phyloP scores from a whole-genome alignment of 441 rosid genomes.

The Macaranga tanarius region DNA sequence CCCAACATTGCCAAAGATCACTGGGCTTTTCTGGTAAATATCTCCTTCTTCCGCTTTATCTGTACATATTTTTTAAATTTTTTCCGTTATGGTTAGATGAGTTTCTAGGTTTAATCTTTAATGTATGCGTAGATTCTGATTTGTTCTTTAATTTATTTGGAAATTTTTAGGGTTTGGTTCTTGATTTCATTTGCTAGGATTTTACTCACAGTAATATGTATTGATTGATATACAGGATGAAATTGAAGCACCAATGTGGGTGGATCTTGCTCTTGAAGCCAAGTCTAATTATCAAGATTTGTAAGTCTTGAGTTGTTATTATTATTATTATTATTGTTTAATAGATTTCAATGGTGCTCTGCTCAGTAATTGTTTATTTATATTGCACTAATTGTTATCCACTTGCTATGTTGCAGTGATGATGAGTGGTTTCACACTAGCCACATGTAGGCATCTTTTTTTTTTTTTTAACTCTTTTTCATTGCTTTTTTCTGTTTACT shows the following conservation, averaged over 20 bases:
- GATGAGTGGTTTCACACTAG: slow-evolving; percentile 50
- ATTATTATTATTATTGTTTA: background rate
- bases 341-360: background rate
- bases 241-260: slow-evolving; percentile 78
- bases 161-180: too few relatives aligned
- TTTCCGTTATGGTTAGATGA: too few relatives aligned
- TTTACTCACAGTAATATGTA: too few relatives aligned
- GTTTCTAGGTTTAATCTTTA: too few relatives aligned
- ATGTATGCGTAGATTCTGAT: too few relatives aligned
- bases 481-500: background rate
- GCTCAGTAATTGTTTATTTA: background rate
- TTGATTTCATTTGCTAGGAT: background rate
- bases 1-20: too few relatives aligned
- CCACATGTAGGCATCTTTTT: slow-evolving; percentile 46
- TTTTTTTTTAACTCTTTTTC: slow-evolving; percentile 4
- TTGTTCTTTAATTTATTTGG: too few relatives aligned
- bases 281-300: slow-evolving; percentile 24
- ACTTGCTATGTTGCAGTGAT: slow-evolving; percentile 37
- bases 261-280: slow-evolving; percentile 46
- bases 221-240: slow-evolving; percentile 43
- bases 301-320: slow-evolving; percentile 31
- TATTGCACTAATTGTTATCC: background rate
- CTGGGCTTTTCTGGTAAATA: too few relatives aligned
- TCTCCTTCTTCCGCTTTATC: too few relatives aligned
- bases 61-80: too few relatives aligned